A percentile compares a stretch with the other conserved stretches of the same genome.
Conservation (phyloP, 306 rosid species). For the Inga leiocalycina region DNA sequence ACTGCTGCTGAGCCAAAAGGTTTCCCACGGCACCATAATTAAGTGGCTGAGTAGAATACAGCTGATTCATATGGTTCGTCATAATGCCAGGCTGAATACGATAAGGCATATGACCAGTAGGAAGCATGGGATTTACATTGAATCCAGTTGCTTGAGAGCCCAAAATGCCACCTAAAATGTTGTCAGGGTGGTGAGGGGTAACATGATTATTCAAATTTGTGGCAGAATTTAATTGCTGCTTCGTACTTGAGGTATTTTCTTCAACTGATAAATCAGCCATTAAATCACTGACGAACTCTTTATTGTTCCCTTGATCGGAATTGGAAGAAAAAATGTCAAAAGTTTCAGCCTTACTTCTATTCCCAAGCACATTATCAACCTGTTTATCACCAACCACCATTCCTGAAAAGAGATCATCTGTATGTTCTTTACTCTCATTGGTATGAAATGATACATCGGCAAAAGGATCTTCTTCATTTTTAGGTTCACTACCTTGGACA, state of each 20-base stretch:
- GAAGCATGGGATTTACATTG: slow-evolving; percentile 61
- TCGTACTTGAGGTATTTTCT: slow-evolving; percentile 49
- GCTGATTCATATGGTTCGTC: slow-evolving; percentile 60
- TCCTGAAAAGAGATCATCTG: slow-evolving; percentile 85
- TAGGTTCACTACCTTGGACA: slow-evolving; percentile 46
- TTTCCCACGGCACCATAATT: slow-evolving; percentile 72
- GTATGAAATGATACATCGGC: slow-evolving; percentile 85
- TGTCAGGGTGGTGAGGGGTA: slow-evolving; percentile 35
- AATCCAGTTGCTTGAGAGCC: slow-evolving; percentile 56
- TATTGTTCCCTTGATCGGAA: slow-evolving; percentile 52
- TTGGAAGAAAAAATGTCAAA: slow-evolving; percentile 73
- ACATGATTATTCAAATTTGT: slow-evolving; percentile 48
- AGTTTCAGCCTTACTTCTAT: slow-evolving; percentile 50
- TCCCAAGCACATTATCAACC: slow-evolving; percentile 40
- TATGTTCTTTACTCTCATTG: slow-evolving; percentile 54
- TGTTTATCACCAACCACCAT: slow-evolving; percentile 63
- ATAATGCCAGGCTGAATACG: slow-evolving; percentile 58
- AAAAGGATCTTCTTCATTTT: slow-evolving; percentile 84
- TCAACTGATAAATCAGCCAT: slow-evolving; percentile 69
- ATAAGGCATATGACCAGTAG: slow-evolving; percentile 62
- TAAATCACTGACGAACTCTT: slow-evolving; percentile 52
- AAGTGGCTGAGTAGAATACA: slow-evolving; percentile 71
- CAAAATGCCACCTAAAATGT: slow-evolving; percentile 53
- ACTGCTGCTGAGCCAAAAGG: slow-evolving; percentile 79
- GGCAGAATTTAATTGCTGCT: slow-evolving; percentile 54